Evolutionary conservation across 306 rosid species (phyloP).

Genomic region (Carpinus fangiana): DNA sequence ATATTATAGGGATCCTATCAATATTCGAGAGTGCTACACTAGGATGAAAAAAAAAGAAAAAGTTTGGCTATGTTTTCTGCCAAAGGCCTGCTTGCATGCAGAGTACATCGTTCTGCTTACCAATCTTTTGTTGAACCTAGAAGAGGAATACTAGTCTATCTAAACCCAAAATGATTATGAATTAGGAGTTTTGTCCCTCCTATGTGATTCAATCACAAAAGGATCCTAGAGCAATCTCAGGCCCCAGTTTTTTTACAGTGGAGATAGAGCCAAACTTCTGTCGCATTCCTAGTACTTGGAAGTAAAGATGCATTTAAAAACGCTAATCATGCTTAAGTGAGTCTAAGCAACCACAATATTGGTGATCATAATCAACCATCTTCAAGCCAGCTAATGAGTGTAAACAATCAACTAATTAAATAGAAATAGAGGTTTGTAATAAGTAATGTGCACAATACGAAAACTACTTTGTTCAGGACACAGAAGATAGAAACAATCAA

Average conservation of each 20-base stretch:
- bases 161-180: not conserved
- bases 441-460: not conserved
- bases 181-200: not conserved
- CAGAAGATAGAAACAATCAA: not conserved
- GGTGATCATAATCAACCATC: not conserved
- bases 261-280: not conserved
- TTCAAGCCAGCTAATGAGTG: not conserved
- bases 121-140: not conserved
- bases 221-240: not conserved
- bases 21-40: not conserved
- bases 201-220: not conserved
- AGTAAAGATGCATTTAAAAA: not conserved
- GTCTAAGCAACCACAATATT: not conserved
- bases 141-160: not conserved
- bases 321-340: not conserved
- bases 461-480: not conserved
- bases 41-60: not conserved
- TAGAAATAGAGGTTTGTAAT: not conserved
- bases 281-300: not conserved
- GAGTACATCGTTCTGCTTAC: not conserved
- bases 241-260: not conserved
- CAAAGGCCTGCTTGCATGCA: not conserved
- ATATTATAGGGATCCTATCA: too few relatives aligned
- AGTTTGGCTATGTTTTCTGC: not conserved
- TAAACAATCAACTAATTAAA: not conserved